phyloP scores from a whole-genome alignment of 2,329 filamentous ascomycete genomes.

The Fusarium sp. region DNA sequence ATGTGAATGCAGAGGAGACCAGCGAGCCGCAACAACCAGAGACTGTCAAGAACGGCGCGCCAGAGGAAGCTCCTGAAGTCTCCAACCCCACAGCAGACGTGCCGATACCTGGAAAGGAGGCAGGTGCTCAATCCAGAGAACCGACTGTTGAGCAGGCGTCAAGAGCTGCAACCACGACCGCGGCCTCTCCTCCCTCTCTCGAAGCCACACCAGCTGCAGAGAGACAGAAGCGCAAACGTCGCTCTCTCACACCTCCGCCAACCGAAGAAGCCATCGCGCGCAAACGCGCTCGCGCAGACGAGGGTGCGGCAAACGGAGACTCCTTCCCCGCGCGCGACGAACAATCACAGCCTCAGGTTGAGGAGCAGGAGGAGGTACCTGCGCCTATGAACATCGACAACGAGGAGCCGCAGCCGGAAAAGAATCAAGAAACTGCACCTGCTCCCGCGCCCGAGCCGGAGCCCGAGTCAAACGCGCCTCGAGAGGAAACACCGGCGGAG shows the following conservation, averaged over 20 bases:
- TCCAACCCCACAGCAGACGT: conserved; percentile 4
- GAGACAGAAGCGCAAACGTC: conserved; percentile 74
- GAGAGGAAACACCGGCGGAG: conserved; percentile 2
- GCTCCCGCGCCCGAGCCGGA: not conserved
- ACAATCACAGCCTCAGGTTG: conserved; percentile 11
- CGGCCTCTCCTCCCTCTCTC: conserved; percentile 18
- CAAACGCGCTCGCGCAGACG: conserved; percentile 66
- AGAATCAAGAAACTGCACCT: not conserved
- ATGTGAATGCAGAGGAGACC: conserved; percentile 7
- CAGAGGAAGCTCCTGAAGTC: conserved; percentile 9
- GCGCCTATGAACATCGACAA: conserved; percentile 28
- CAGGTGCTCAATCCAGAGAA: conserved; percentile 18
- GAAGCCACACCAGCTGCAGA: conserved; percentile 28
- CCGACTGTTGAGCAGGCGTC: conserved; percentile 20
- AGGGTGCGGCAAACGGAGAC: conserved; percentile 22
- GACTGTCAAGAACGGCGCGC: conserved; percentile 14
- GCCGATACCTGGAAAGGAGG: conserved; percentile 13
- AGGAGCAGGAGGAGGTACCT: conserved; percentile 15
- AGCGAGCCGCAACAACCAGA: conserved; percentile 16
- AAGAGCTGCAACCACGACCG: conserved; percentile 15
- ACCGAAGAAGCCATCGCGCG: conserved; percentile 63
- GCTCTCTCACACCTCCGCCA: conserved; percentile 72
- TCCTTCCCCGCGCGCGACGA: conserved; percentile 24
- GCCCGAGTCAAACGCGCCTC: not conserved
- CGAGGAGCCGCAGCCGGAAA: conserved; percentile 13